phyloP scores from a whole-genome alignment of 371 early-diverging fungal genomes.

The Apophysomyces ossiformis region DNA sequence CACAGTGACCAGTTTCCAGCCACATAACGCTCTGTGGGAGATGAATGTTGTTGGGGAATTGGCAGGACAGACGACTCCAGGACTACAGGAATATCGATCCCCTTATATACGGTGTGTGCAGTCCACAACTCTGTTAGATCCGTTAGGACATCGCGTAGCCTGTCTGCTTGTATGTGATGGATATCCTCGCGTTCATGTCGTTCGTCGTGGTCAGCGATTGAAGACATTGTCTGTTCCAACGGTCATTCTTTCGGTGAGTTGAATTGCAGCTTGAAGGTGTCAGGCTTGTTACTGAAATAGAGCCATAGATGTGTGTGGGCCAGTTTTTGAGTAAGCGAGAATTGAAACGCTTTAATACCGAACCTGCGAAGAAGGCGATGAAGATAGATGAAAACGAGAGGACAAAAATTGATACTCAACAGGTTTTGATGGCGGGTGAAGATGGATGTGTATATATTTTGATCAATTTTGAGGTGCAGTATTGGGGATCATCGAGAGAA shows the following conservation, averaged over 20 bases:
- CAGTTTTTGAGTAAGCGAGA: constrained; percentile 31
- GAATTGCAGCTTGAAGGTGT: not conserved
- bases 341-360: constrained; percentile 8
- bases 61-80: constrained; percentile 29
- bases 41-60: constrained; percentile 47
- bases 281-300: not conserved
- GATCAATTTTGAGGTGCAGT: constrained; percentile 42
- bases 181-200: constrained; percentile 46
- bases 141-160: constrained; percentile 35
- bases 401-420: constrained; percentile 19
- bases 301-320: constrained; percentile 47
- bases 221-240: constrained; percentile 35
- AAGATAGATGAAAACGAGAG: constrained; percentile 9
- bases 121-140: constrained; percentile 40
- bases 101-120: constrained; percentile 43
- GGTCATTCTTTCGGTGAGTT: constrained; percentile 45
- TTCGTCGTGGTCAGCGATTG: constrained; percentile 37
- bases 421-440: constrained; percentile 48
- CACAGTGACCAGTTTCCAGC: constrained; percentile 47
- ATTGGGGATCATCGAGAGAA: too few relatives aligned
- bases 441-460: constrained; percentile 53
- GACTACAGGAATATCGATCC: constrained; percentile 35
- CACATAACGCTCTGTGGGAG: constrained; percentile 49
- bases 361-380: not conserved
- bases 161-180: constrained; percentile 51